These are phyloP conservation scores for Persicaria maculosa DNA, from an alignment of 148 eudicot genomes.

Conservation along the genomic window DNA sequence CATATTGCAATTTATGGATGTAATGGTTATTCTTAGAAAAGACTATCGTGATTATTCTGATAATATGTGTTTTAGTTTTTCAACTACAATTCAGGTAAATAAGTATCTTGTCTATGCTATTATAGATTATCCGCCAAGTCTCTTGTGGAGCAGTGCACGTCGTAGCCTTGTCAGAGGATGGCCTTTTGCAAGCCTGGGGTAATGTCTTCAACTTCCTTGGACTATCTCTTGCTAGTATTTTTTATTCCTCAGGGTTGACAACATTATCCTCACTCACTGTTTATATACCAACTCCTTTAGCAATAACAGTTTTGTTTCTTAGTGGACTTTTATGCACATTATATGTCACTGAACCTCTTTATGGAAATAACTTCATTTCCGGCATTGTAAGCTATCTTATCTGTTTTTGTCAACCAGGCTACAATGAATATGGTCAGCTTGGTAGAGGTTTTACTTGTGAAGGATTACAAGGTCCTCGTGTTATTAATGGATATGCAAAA, in stretches of 20 bases:
- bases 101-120: neutral
- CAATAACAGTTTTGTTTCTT: neutral
- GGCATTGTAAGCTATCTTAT: slow-evolving; percentile 12
- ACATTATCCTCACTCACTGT: neutral
- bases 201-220: slow-evolving; percentile 9
- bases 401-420: slow-evolving; percentile 62
- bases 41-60: neutral
- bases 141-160: slow-evolving; percentile 92
- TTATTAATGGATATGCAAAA: slow-evolving; percentile 67
- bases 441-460: slow-evolving; percentile 93
- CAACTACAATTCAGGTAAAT: neutral
- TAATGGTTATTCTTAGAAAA: neutral
- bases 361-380: neutral
- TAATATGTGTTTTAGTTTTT: neutral
- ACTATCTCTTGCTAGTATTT: neutral
- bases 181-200: slow-evolving; percentile 98
- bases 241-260: neutral
- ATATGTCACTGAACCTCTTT: neutral
- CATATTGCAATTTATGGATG: neutral
- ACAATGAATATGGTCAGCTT: slow-evolving; percentile 97
- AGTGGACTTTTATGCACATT: neutral
- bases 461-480: slow-evolving; percentile 91
- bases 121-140: slow-evolving; percentile 74
- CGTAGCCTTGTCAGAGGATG: slow-evolving; percentile 76
- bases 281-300: neutral